A percentile compares a stretch with the other conserved stretches of the same genome.
phyloP scores from a whole-genome alignment of 768 basidiomycete genomes.

The Leucocoprinus birnbaumii region DNA sequence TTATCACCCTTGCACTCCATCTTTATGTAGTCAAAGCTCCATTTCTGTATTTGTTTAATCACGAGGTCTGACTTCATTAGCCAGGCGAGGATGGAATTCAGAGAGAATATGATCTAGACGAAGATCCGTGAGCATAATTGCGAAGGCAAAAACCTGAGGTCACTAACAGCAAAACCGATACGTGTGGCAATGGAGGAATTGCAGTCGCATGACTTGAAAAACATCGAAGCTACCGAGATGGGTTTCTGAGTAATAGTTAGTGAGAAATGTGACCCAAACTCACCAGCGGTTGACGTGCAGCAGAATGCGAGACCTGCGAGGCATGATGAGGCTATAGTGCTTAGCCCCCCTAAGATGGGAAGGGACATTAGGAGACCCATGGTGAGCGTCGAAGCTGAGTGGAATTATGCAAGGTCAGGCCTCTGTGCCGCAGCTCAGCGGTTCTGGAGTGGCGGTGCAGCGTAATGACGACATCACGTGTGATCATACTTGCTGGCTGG shows the following conservation, averaged over 20 bases:
- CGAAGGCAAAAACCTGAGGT: not conserved
- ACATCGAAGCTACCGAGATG: slow-evolving; percentile 74
- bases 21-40: slow-evolving; percentile 96
- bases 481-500: not conserved
- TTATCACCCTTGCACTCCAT: slow-evolving; percentile 93
- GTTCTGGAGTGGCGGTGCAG: too few relatives aligned
- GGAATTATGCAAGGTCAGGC: not conserved
- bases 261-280: slow-evolving; percentile 17
- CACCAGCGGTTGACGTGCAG: slow-evolving; percentile 83
- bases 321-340: slow-evolving; percentile 78
- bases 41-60: slow-evolving; percentile 84
- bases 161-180: slow-evolving; percentile 47
- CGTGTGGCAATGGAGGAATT: slow-evolving; percentile 98
- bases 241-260: slow-evolving; percentile 7
- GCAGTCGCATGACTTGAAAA: slow-evolving; percentile 98
- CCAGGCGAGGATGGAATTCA: slow-evolving; percentile 97
- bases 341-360: slow-evolving; percentile 64
- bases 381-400: slow-evolving; percentile 11
- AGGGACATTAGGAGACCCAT: slow-evolving; percentile 80
- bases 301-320: slow-evolving; percentile 82
- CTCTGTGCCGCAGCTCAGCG: too few relatives aligned
- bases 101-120: slow-evolving; percentile 83
- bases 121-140: not conserved
- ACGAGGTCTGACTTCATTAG: slow-evolving; percentile 90
- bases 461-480: slow-evolving; percentile 5